Evolutionary conservation across 176 grass and related monocot genomes (phyloP).

Genomic region (Juncus effusus): DNA sequence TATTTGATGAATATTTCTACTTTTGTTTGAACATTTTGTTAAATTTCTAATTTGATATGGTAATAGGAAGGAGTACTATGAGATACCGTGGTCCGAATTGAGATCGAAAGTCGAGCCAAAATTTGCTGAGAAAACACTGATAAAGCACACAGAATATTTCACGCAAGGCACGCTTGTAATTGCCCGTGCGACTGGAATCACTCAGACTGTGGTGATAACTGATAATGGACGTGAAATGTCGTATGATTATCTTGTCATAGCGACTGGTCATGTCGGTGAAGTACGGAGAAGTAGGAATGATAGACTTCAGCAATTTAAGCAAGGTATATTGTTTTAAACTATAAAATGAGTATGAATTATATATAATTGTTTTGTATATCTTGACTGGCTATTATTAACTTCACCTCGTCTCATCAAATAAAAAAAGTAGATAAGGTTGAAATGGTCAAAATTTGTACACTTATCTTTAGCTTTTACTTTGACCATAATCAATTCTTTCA

Average conservation of each 20-base stretch:
- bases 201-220: conserved; percentile 47
- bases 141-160: conserved; percentile 60
- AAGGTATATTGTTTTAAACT: conserved; percentile 2
- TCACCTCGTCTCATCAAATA: no score
- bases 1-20: no score
- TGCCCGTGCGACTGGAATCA: conserved; percentile 33
- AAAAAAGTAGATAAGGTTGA: no score
- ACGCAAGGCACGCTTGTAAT: conserved; percentile 40
- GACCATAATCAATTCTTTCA: no score
- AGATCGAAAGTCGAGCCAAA: conserved; percentile 53
- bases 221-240: conserved; percentile 33
- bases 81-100: conserved; percentile 75
- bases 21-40: background rate
- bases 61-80: conserved; percentile 68
- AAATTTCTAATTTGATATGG: background rate
- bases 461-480: no score
- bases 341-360: no score
- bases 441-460: no score
- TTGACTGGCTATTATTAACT: no score
- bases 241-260: conserved; percentile 69
- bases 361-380: no score
- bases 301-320: conserved; percentile 41
- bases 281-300: conserved; percentile 28
- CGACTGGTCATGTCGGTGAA: conserved; percentile 36
- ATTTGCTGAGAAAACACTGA: conserved; percentile 39